Base-by-base conservation (phyloP, 2,329 filamentous ascomycete genomes). In the Xylariaceae sp. region DNA sequence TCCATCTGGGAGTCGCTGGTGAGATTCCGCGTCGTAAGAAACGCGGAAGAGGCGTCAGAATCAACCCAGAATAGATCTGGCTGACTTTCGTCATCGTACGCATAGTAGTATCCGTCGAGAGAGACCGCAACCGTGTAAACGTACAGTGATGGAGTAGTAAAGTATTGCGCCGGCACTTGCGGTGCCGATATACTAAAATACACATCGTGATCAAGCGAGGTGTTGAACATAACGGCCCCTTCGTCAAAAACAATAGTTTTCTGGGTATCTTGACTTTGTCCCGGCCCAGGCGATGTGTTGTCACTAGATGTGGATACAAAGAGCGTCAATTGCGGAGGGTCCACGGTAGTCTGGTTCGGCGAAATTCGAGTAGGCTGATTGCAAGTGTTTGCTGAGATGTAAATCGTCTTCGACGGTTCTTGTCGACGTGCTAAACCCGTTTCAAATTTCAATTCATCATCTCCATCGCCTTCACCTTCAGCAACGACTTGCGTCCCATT, bases 341-440 rank as follows among this genome's bases (percentile, higher is more conserved):
- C 69, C 48, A 72, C 63, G 2, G 65, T 65, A 1, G 72, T 75
- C 21, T 74, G 72, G 10, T 74, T 71, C 1, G 74, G 74, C 8
- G 72, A 73, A 39, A 80, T 80, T 39, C 78, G 75, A 18, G 71
- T 68, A 12, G 92, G 94, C 63, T 95, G 90, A 22, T 82, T 71
- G 70, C 94, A 99, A 1, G 89, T 92, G 61, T 91, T 97, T 41
- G 91, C 84, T 2, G 91, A 91, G 50, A 99, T 79, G 69, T 87
- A 96, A 2, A 97, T 75, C 1, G 72, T 81, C 40, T 71, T 76
- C 15, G 70, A 70, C 21, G 71, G 58, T 48, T 65, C 58, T 53
- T 66, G 60, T 49, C 68, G 64, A 21, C 59, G 63, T 22, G 39
- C 50, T 37, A 60, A 53, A 58, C 60, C 63, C 30, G 46, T 41